Evolutionary conservation across 169 alveolate genomes (phyloP).

Genomic region (Theileria parva): DNA sequence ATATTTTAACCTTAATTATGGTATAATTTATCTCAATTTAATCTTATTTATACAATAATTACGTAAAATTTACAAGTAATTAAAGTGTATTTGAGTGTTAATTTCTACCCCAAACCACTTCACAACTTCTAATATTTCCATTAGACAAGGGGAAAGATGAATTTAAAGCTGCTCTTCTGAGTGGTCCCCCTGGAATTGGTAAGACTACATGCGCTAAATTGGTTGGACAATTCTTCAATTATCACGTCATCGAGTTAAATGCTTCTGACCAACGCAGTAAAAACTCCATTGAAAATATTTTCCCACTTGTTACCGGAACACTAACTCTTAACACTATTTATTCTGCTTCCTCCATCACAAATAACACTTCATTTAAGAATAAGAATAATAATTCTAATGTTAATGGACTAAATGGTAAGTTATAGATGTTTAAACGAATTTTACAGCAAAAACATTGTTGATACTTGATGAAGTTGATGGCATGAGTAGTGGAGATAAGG

Average conservation of each 20-base stretch:
- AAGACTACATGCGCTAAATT: slow-evolving; percentile 94
- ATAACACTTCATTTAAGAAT: slow-evolving; percentile 13
- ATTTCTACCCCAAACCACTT: slow-evolving; percentile 38
- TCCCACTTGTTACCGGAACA: slow-evolving; percentile 82
- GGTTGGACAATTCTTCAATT: slow-evolving; percentile 87
- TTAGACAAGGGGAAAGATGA: slow-evolving; percentile 20
- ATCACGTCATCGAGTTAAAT: slow-evolving; percentile 91
- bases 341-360: neutral
- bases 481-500: slow-evolving; percentile 96
- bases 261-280: slow-evolving; percentile 96
- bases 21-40: neutral
- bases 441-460: slow-evolving; percentile 68
- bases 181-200: slow-evolving; percentile 99
- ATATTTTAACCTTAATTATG: neutral
- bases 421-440: slow-evolving; percentile 9
- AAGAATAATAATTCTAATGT: neutral
- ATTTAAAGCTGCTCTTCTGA: slow-evolving; percentile 87
- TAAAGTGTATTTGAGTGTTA: neutral
- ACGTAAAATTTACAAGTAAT: too few relatives aligned
- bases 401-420: slow-evolving; percentile 6
- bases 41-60: too few relatives aligned
- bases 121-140: slow-evolving; percentile 4
- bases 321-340: slow-evolving; percentile 63
- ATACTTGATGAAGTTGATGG: slow-evolving; percentile 99
- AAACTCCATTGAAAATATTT: slow-evolving; percentile 83